Conservation (phyloP, 2,329 filamentous ascomycete genomes). For the Fusarium austroafricanum region DNA sequence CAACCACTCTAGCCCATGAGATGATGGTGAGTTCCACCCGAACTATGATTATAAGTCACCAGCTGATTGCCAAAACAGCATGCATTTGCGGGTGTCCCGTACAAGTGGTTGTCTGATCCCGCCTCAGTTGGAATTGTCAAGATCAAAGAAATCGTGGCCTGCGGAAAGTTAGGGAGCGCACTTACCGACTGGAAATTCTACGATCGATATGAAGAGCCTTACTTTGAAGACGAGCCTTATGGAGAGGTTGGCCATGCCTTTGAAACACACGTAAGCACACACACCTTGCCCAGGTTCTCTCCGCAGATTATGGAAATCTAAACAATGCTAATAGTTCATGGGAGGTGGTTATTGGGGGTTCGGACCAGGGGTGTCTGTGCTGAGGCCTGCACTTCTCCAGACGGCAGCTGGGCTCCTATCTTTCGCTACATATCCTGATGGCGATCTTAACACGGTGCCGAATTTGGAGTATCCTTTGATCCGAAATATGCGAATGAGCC, state of each 20-base stretch:
- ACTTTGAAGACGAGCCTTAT: conserved; percentile 41
- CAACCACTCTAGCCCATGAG: conserved; percentile 45
- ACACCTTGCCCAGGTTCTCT: not conserved
- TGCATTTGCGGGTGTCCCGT: conserved; percentile 16
- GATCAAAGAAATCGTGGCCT: conserved; percentile 12
- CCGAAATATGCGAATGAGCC: conserved; percentile 5
- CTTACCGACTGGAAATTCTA: not conserved
- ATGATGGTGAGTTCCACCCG: conserved; percentile 41
- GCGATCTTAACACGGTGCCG: not conserved
- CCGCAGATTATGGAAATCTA: not conserved
- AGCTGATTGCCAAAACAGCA: conserved; percentile 35
- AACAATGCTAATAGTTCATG: conserved; percentile 33
- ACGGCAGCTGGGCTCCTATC: conserved; percentile 23
- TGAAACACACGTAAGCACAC: conserved; percentile 31
- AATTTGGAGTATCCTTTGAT: conserved; percentile 5
- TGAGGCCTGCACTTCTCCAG: conserved; percentile 27
- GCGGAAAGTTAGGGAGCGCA: conserved; percentile 8
- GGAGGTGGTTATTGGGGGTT: conserved; percentile 41
- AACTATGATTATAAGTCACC: not conserved
- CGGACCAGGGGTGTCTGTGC: not conserved
- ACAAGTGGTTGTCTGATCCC: conserved; percentile 36
- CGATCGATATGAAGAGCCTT: conserved; percentile 28
- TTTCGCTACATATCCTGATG: conserved; percentile 2
- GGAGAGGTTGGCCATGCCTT: conserved; percentile 44
- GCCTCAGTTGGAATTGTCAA: conserved; percentile 22